phyloP scores from a whole-genome alignment of 2,329 filamentous ascomycete genomes.

The Xylaria sp. region DNA sequence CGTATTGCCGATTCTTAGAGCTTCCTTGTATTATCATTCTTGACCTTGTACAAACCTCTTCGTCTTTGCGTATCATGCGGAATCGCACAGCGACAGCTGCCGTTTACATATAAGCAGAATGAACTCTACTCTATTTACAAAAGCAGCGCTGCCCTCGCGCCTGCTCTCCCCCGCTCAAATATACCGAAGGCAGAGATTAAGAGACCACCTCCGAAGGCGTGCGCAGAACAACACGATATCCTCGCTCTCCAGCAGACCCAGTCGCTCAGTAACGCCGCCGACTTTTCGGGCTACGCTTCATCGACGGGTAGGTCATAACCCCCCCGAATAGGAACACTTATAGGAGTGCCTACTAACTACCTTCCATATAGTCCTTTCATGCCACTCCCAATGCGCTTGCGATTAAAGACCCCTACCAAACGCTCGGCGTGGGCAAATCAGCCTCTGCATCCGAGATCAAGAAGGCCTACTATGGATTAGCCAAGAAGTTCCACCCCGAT shows the following conservation, averaged over 20 bases:
- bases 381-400: conserved; percentile 56
- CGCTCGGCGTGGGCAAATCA: conserved; percentile 79
- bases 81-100: conserved; percentile 1
- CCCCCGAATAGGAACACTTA: neutral
- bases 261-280: conserved; percentile 11
- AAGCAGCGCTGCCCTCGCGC: conserved; percentile 50
- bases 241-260: conserved; percentile 28
- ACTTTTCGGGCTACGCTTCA: conserved; percentile 10
- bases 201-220: conserved; percentile 44
- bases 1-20: neutral
- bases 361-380: conserved; percentile 55
- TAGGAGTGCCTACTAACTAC: conserved; percentile 21
- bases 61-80: conserved; percentile 11
- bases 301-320: conserved; percentile 26
- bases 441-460: conserved; percentile 91
- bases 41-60: conserved; percentile 1
- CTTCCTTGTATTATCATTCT: neutral
- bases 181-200: conserved; percentile 44
- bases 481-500: conserved; percentile 97
- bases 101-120: conserved; percentile 38
- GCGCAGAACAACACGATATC: conserved; percentile 29
- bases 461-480: conserved; percentile 95
- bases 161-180: conserved; percentile 48
- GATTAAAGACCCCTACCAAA: conserved; percentile 80
- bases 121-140: conserved; percentile 52